A percentile compares a stretch with the other conserved stretches of the same genome.
phyloP scores from a whole-genome alignment of 257 asterid genomes.

The Solanum virginianum region DNA sequence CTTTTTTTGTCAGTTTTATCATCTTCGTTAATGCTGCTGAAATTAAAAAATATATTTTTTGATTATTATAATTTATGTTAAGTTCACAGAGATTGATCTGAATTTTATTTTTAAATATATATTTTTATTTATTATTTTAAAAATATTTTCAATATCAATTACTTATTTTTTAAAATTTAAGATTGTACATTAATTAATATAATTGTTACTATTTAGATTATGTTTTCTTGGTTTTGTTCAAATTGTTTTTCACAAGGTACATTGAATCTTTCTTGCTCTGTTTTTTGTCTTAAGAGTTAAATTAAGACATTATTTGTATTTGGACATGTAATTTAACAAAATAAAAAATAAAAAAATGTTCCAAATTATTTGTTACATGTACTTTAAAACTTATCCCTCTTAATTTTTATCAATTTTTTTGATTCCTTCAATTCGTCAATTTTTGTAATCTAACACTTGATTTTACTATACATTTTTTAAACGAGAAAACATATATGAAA shows the following conservation, averaged over 20 bases:
- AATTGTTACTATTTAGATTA: not conserved
- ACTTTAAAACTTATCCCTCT: not conserved
- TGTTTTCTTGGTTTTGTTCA: not conserved
- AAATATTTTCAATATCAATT: too few species aligned
- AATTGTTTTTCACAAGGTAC: not conserved
- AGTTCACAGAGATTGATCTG: not conserved
- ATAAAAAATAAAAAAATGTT: not conserved
- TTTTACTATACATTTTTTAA: too few species aligned
- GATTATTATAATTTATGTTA: not conserved
- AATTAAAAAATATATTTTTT: not conserved
- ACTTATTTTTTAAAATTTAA: not conserved
- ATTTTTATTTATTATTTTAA: not conserved
- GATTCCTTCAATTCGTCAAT: not conserved
- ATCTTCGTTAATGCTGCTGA: not conserved
- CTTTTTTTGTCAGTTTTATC: not conserved
- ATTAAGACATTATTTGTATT: not conserved
- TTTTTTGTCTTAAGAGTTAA: too few species aligned
- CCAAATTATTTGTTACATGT: not conserved
- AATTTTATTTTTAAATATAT: not conserved
- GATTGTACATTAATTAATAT: too few species aligned
- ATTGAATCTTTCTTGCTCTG: not conserved
- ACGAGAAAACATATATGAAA: not conserved
- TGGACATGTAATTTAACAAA: not conserved
- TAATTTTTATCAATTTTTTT: too few species aligned
- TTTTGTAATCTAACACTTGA: too few species aligned